These are phyloP conservation scores for Fusarium goolgardi DNA, from an alignment of 2,329 filamentous ascomycete genomes.

Conservation along the genomic window DNA sequence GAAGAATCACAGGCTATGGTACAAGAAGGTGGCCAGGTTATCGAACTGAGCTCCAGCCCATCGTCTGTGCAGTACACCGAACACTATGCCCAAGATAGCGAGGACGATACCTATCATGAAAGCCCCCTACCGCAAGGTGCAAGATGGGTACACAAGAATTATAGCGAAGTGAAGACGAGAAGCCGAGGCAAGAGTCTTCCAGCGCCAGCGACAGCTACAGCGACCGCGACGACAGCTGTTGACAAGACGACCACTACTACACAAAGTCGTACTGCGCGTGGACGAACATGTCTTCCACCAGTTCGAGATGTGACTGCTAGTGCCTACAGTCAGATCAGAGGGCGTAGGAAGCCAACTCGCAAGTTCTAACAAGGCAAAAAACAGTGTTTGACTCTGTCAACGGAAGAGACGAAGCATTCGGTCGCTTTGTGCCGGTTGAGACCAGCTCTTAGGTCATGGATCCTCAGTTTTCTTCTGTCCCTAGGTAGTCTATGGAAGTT, in stretches of 20 bases:
- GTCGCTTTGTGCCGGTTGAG: neutral
- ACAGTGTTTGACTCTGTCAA: neutral
- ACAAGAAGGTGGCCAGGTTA: slow-evolving; percentile 50
- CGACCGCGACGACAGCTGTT: neutral
- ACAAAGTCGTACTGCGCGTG: slow-evolving; percentile 9
- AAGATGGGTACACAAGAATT: slow-evolving; percentile 41
- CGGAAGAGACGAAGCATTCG: neutral
- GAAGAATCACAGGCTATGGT: slow-evolving; percentile 41
- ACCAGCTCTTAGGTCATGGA: neutral
- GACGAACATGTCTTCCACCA: slow-evolving; percentile 37
- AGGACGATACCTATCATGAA: slow-evolving; percentile 42
- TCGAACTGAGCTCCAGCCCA: slow-evolving; percentile 49
- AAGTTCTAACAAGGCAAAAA: slow-evolving; percentile 29
- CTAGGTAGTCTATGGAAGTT: slow-evolving; percentile 9
- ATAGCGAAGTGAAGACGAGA: slow-evolving; percentile 32
- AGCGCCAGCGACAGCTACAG: slow-evolving; percentile 22
- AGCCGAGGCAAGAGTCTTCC: slow-evolving; percentile 40
- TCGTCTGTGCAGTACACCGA: slow-evolving; percentile 34
- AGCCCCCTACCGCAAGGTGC: slow-evolving; percentile 32
- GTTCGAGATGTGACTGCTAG: slow-evolving; percentile 35
- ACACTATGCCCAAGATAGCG: slow-evolving; percentile 38
- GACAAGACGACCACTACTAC: neutral
- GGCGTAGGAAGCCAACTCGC: slow-evolving; percentile 36
- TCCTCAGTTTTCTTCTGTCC: neutral
- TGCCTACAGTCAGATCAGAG: slow-evolving; percentile 44